A percentile compares a stretch with the other conserved stretches of the same genome.
These are phyloP conservation scores for Cryptosporidium felis DNA, from an alignment of 169 alveolate genomes.

Conservation along the genomic window DNA sequence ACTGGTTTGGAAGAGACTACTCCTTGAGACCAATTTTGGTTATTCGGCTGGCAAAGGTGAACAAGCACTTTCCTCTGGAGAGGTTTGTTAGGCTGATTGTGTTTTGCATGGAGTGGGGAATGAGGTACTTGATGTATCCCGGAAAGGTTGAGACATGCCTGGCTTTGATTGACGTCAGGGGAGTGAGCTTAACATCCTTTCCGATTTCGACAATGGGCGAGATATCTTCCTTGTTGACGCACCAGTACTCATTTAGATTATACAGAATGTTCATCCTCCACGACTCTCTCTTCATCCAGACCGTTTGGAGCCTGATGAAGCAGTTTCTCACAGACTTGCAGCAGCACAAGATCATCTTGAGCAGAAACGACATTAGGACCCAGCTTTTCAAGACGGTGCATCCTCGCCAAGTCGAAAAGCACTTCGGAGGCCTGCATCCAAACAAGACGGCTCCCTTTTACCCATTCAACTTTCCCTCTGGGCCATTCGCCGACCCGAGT, in stretches of 20 bases:
- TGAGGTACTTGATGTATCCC: slow-evolving; percentile 77
- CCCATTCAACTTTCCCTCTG: slow-evolving; percentile 77
- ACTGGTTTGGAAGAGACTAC: slow-evolving; percentile 78
- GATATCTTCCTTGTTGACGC: slow-evolving; percentile 75
- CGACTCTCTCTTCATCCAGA: slow-evolving; percentile 77
- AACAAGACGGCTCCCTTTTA: slow-evolving; percentile 71
- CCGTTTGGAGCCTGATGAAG: slow-evolving; percentile 77
- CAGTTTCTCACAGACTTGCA: slow-evolving; percentile 78
- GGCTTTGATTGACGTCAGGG: slow-evolving; percentile 76
- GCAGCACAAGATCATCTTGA: slow-evolving; percentile 77
- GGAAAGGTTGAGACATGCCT: slow-evolving; percentile 79
- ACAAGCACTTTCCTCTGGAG: slow-evolving; percentile 55
- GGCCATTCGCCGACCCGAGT: slow-evolving; percentile 70
- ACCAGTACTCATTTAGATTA: slow-evolving; percentile 80
- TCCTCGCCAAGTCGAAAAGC: slow-evolving; percentile 75
- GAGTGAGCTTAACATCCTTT: slow-evolving; percentile 75
- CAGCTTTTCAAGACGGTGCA: slow-evolving; percentile 66
- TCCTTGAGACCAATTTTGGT: slow-evolving; percentile 75
- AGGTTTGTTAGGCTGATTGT: slow-evolving; percentile 75
- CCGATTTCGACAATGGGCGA: slow-evolving; percentile 78
- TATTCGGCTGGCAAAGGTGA: slow-evolving; percentile 54
- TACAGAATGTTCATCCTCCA: slow-evolving; percentile 77
- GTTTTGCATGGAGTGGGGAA: slow-evolving; percentile 79
- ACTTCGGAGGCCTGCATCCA: slow-evolving; percentile 78
- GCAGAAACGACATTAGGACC: slow-evolving; percentile 66